Evolutionary conservation across 208 protist genomes (phyloP), one percentile per base, ranked within the genome.

Genomic region (Leishmania mexicana): DNA sequence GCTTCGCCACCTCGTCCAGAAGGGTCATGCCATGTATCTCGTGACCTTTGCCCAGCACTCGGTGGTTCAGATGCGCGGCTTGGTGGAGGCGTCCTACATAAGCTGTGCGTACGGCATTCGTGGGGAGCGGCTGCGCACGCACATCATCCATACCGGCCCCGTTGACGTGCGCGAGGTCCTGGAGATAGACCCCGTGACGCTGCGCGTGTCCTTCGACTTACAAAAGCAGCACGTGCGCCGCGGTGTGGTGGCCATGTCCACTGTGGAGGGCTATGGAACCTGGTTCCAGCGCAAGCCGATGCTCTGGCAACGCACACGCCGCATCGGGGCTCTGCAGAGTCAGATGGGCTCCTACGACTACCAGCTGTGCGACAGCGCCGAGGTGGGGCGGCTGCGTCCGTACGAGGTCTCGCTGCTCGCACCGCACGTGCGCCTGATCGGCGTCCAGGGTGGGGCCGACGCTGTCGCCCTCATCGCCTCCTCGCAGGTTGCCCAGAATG

Each of bases 251-350:
- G 95, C 92, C 19, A 80, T 96, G 54, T 96, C 92, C 51, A 90
- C 90, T 79, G 92, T 96, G 40, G 90, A 96, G 76, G 93, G 93
- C 19, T 96, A 96, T 81, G 93, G 92, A 73, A 95, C 92, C 53
- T 96, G 92, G 92, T 96, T 96, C 75, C 90, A 96, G 85, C 93
- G 95, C 42, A 95, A 95, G 85, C 90, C 92, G 53, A 97, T 97
- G 95, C 88, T 97, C 40, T 96, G 93, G 93, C 92, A 96, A 84
- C 95, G 95, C 28, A 94, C 93, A 3, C 87, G 95, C 28, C 91
- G 95, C 73, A 93, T 96, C 47, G 95, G 95, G 40, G 95, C 93
- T 6, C 75, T 97, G 87, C 93, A 96, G 84, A 91, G 88, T 68
- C 86, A 92, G 78, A 87, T 97, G 78, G 93, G 93, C 76, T 92